Evolutionary conservation across 2,329 filamentous ascomycete species (phyloP).

Genomic region (Trichoderma lentiforme): DNA sequence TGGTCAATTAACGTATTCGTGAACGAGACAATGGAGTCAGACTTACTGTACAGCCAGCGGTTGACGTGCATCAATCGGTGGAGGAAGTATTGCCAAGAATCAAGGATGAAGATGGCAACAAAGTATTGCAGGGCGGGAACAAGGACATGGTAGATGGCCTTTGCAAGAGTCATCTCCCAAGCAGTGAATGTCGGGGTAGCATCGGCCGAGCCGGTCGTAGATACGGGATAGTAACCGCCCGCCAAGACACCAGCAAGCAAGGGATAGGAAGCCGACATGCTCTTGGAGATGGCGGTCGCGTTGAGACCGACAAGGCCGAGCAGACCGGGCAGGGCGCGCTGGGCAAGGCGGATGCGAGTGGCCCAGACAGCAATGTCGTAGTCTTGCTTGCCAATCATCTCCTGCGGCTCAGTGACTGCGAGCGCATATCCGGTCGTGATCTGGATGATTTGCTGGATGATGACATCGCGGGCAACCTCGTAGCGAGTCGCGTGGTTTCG

Average conservation of each 20-base stretch:
- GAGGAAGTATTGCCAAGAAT: slow-evolving; percentile 98
- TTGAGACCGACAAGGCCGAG: slow-evolving; percentile 74
- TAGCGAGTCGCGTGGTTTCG: slow-evolving; percentile 82
- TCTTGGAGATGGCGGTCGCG: slow-evolving; percentile 70
- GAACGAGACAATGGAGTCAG: slow-evolving; percentile 50
- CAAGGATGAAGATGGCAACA: slow-evolving; percentile 71
- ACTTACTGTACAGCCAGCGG: slow-evolving; percentile 91
- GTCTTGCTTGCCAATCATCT: slow-evolving; percentile 72
- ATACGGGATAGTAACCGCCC: slow-evolving; percentile 76
- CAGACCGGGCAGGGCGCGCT: slow-evolving; percentile 71
- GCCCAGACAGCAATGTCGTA: slow-evolving; percentile 92
- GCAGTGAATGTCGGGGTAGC: slow-evolving; percentile 68
- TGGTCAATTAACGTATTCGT: slow-evolving; percentile 49
- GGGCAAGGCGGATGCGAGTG: slow-evolving; percentile 71
- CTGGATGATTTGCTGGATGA: slow-evolving; percentile 90
- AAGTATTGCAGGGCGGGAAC: slow-evolving; percentile 77
- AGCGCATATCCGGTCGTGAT: slow-evolving; percentile 66
- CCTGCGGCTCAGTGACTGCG: slow-evolving; percentile 67
- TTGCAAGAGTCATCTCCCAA: slow-evolving; percentile 77
- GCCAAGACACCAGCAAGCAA: slow-evolving; percentile 71
- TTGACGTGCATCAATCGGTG: slow-evolving; percentile 97
- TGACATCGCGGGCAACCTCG: slow-evolving; percentile 85
- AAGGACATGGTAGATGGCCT: slow-evolving; percentile 72
- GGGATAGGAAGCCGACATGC: slow-evolving; percentile 66
- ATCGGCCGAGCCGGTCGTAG: slow-evolving; percentile 52